phyloP scores from a whole-genome alignment of 176 grass and related monocot genomes.

The Echinochloa phyllopogon region DNA sequence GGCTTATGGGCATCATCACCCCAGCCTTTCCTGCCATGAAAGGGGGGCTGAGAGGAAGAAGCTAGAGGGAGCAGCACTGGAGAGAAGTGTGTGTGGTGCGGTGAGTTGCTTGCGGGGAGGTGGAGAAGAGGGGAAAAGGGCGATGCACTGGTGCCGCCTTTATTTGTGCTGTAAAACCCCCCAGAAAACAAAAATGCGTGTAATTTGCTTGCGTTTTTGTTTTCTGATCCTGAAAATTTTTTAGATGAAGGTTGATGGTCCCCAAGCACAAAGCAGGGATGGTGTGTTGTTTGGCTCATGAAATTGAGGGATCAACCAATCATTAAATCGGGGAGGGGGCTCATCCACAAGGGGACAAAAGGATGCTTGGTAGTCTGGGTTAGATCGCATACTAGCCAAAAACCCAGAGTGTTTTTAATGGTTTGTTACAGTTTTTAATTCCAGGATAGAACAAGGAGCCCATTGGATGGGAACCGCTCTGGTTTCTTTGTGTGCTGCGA shows the following conservation, averaged over 20 bases:
- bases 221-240: slow-evolving; percentile 35
- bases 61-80: slow-evolving; percentile 36
- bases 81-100: slow-evolving; percentile 24
- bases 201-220: slow-evolving; percentile 3
- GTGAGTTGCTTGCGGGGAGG: slow-evolving; percentile 25
- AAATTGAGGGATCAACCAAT: slow-evolving; percentile 71
- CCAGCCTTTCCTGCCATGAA: slow-evolving; percentile 84
- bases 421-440: slow-evolving; percentile 30
- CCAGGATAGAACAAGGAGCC: slow-evolving; percentile 23
- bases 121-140: background rate
- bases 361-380: slow-evolving; percentile 64
- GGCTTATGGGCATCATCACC: slow-evolving; percentile 63
- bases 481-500: slow-evolving; percentile 35
- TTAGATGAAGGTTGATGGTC: slow-evolving; percentile 54
- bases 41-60: slow-evolving; percentile 39
- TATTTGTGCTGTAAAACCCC: slow-evolving; percentile 10
- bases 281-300: slow-evolving; percentile 61
- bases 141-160: slow-evolving; percentile 29
- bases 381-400: slow-evolving; percentile 32
- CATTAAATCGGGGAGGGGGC: slow-evolving; percentile 56
- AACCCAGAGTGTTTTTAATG: slow-evolving; percentile 3
- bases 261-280: slow-evolving; percentile 55
- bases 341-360: slow-evolving; percentile 56
- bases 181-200: background rate
- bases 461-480: slow-evolving; percentile 51